Evolutionary conservation across 208 protist species (phyloP), one percentile per base, ranked within the genome.

Genomic region (Endotrypanum monterogeii): DNA sequence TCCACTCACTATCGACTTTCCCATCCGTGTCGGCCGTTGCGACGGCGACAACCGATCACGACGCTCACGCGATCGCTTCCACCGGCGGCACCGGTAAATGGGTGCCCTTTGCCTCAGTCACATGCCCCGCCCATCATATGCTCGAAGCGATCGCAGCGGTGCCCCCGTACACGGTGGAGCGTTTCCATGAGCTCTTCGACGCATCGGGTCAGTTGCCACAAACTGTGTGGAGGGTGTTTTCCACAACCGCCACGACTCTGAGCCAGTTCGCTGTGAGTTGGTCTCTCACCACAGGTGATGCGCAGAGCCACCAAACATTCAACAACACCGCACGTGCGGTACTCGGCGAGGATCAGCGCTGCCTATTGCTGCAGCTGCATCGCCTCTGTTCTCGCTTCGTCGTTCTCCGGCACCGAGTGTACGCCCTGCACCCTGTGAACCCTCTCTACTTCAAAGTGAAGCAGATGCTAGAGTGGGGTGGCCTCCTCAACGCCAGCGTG

Each of bases 401-500:
- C 16, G 12, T 76, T 66, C 72, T 76, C 39, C 72, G 71, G 32
- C 71, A 76, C 55, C 70, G 46, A 5, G 76, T 80, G n/a, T 76
- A 55, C 70, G 55, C 32, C 14, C 70, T 76, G 52, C 52, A 67
- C 48, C 55, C 76, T 8, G 54, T 72, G 11, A 77, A 56, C 39
- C 55, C 73, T 12, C 37, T 76, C 3, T 71, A 57, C 70, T 85
- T 82, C 62, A 80, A 85, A 56, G 76, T 85, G 54, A 77, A 78
- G 63, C 77, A 82, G 68, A 68, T 85, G 23, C 23, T 85, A 8
- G 76, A 85, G 61, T 76, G 76, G 73, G 20, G 39, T 8, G 68
- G 56, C 32, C 44, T 79, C 48, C 41, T 79, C 41, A 37, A 79
- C 61, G 74, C 61, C 39, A 52, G 69, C 30, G 61, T 54, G 37